phyloP scores from a whole-genome alignment of 257 asterid genomes.

The Verbascum thapsus region DNA sequence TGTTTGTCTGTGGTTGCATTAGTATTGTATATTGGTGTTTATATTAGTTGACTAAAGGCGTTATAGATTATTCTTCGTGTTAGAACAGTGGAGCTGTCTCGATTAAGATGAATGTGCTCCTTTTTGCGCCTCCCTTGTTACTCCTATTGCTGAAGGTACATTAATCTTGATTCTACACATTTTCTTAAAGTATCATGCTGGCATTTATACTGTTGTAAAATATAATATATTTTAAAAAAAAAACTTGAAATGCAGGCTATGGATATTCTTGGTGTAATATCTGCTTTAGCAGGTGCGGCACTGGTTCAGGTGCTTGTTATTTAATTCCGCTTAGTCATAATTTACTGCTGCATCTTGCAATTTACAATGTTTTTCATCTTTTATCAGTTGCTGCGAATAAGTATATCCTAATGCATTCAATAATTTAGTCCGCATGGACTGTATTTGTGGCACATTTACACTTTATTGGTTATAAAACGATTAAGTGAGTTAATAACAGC shows the following conservation, averaged over 20 bases:
- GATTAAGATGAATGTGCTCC: conserved; percentile 94
- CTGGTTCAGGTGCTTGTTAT: conserved; percentile 76
- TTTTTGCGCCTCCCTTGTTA: conserved; percentile 75
- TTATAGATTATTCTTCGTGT: conserved; percentile 47
- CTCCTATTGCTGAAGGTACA: conserved; percentile 84
- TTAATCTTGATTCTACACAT: conserved; percentile 16
- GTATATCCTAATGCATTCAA: not conserved
- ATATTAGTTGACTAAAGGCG: conserved; percentile 44
- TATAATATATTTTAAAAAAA: not conserved
- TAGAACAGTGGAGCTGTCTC: conserved; percentile 94
- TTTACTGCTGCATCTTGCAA: conserved; percentile 4
- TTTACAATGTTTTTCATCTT: not conserved
- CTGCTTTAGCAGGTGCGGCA: conserved; percentile 93
- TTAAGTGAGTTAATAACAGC: conserved; percentile 34
- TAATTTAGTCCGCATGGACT: not conserved
- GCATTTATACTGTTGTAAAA: too few relatives aligned
- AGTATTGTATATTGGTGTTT: conserved; percentile 24
- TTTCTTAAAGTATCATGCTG: conserved; percentile 5
- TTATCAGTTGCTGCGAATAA: not conserved
- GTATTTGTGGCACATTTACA: not conserved
- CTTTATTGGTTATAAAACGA: conserved; percentile 23
- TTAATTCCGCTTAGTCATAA: conserved; percentile 21
- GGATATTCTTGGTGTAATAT: conserved; percentile 80
- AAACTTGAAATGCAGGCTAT: conserved; percentile 65
- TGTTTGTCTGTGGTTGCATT: conserved; percentile 13